Conservation (phyloP, 2,329 filamentous ascomycete species). For the Aspergillus floridensis region DNA sequence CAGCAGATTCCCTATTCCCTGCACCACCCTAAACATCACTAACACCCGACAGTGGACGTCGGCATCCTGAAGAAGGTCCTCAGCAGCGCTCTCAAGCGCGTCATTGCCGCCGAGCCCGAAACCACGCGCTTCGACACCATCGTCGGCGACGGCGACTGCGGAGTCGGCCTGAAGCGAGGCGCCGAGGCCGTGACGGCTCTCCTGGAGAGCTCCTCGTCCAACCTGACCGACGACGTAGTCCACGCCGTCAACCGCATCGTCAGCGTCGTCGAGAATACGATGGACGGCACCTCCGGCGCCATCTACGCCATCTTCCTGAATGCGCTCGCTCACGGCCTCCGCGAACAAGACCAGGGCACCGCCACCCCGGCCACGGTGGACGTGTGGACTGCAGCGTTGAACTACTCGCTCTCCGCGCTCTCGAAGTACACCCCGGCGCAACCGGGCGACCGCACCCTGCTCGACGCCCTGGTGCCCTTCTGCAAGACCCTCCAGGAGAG, state of each 20-base stretch:
- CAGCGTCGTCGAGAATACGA: slow-evolving; percentile 63
- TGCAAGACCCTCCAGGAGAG: slow-evolving; percentile 67
- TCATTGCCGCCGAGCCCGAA: slow-evolving; percentile 64
- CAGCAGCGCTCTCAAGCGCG: slow-evolving; percentile 53
- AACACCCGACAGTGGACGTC: slow-evolving; percentile 47
- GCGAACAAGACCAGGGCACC: slow-evolving; percentile 50
- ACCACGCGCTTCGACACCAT: slow-evolving; percentile 72
- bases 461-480: slow-evolving; percentile 89
- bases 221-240: slow-evolving; percentile 57
- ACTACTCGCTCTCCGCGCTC: slow-evolving; percentile 68
- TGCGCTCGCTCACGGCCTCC: slow-evolving; percentile 68
- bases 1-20: not conserved
- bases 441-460: slow-evolving; percentile 82
- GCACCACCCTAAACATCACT: not conserved
- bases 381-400: slow-evolving; percentile 66
- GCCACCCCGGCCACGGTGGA: slow-evolving; percentile 48
- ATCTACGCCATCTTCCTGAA: slow-evolving; percentile 89
- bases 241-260: slow-evolving; percentile 61
- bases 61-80: slow-evolving; percentile 53
- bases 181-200: slow-evolving; percentile 62
- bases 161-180: slow-evolving; percentile 79
- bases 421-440: slow-evolving; percentile 84
- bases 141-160: slow-evolving; percentile 88
- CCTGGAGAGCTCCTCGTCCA: slow-evolving; percentile 38
- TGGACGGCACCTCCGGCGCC: slow-evolving; percentile 75